A percentile compares a stretch with the other conserved stretches of the same genome.
Conservation (phyloP, 2,329 filamentous ascomycete species). For the Aspergillus nomiae region DNA sequence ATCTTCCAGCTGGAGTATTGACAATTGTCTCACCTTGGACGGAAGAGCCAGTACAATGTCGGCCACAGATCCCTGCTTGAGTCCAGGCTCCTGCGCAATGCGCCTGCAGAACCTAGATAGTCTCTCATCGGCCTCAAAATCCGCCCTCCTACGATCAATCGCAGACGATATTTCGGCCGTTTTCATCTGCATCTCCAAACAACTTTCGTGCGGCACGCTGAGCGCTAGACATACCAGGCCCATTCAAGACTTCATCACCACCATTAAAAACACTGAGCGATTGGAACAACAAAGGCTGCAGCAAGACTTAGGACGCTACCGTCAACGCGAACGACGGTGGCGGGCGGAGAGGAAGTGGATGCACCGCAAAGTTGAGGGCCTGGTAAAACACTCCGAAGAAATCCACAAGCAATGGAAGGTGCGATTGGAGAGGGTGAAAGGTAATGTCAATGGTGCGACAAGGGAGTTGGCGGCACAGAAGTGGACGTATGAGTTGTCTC, state of each 20-base stretch:
- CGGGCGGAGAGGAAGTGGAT: slow-evolving; percentile 23
- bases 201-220: slow-evolving; percentile 28
- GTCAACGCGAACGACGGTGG: slow-evolving; percentile 18
- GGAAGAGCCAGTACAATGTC: neutral
- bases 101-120: slow-evolving; percentile 24
- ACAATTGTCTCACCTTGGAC: neutral
- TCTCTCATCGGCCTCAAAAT: slow-evolving; percentile 23
- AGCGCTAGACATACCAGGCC: slow-evolving; percentile 23
- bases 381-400: slow-evolving; percentile 20
- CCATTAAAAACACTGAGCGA: slow-evolving; percentile 25
- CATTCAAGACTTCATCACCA: slow-evolving; percentile 29
- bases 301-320: slow-evolving; percentile 19
- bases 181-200: slow-evolving; percentile 32
- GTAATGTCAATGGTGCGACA: neutral
- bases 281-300: slow-evolving; percentile 22
- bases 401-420: slow-evolving; percentile 18
- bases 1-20: neutral
- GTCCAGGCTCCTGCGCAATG: slow-evolving; percentile 14
- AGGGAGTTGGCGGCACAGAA: neutral
- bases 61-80: neutral
- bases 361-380: slow-evolving; percentile 20
- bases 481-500: neutral
- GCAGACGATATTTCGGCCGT: slow-evolving; percentile 33
- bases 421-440: slow-evolving; percentile 2
- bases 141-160: slow-evolving; percentile 26